Evolutionary conservation across 2,329 filamentous ascomycete genomes (phyloP).

Genomic region (Paramyrothecium roridum): DNA sequence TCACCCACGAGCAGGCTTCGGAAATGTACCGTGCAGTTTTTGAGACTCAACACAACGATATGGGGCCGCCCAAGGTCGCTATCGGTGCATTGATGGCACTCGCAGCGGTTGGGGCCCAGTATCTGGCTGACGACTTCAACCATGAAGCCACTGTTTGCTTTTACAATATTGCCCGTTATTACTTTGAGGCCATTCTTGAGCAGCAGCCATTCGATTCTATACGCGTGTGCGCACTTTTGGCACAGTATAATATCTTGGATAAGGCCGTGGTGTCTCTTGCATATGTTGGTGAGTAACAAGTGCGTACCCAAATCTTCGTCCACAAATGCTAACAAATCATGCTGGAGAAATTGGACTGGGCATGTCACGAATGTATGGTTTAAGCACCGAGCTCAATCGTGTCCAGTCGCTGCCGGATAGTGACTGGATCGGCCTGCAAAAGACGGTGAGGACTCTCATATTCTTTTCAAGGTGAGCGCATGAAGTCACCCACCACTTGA

Average conservation of each 20-base stretch:
- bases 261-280: slow-evolving; percentile 7
- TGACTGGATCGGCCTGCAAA: slow-evolving; percentile 4
- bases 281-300: slow-evolving; percentile 5
- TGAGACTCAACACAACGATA: background rate
- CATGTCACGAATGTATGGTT: background rate
- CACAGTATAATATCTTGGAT: slow-evolving; percentile 10
- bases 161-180: slow-evolving; percentile 7
- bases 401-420: background rate
- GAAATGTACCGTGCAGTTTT: slow-evolving; percentile 1
- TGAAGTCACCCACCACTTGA: background rate
- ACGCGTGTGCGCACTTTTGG: slow-evolving; percentile 8
- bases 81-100: slow-evolving; percentile 4
- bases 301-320: too few relatives aligned
- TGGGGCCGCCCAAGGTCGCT: background rate
- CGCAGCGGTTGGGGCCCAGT: slow-evolving; percentile 8
- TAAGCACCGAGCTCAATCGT: background rate
- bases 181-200: slow-evolving; percentile 6
- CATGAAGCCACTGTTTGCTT: slow-evolving; percentile 2
- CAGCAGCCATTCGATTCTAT: slow-evolving; percentile 5
- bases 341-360: background rate
- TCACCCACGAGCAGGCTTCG: slow-evolving; percentile 2
- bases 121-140: slow-evolving; percentile 1
- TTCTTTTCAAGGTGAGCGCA: slow-evolving; percentile 4
- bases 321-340: background rate
- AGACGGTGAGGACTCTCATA: slow-evolving; percentile 6